Conservation (phyloP, 257 asterid species). For the Ocimum tenuiflorum region DNA sequence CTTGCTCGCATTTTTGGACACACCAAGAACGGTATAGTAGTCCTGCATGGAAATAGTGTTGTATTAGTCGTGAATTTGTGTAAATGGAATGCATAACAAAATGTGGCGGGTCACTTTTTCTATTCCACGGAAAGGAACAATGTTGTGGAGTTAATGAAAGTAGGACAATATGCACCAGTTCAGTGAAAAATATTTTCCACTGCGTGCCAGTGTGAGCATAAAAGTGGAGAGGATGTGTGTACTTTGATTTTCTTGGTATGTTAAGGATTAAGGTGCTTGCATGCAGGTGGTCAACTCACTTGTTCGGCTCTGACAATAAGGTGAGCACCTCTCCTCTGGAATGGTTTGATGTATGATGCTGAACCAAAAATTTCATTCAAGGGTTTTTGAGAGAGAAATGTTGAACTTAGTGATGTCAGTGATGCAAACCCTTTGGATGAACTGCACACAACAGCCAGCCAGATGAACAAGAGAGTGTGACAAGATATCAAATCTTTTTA, state of each 20-base stretch:
- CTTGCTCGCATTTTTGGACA: conserved; percentile 74
- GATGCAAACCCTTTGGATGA: conserved; percentile 45
- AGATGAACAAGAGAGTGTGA: background rate
- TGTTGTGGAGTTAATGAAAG: too few species aligned
- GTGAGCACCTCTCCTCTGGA: conserved; percentile 52
- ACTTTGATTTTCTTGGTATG: too few species aligned
- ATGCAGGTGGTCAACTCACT: conserved; percentile 48
- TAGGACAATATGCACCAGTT: background rate
- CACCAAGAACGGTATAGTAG: conserved; percentile 85
- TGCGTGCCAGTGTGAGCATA: background rate
- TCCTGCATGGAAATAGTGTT: conserved; percentile 41
- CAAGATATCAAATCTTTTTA: background rate
- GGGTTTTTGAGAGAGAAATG: conserved; percentile 48
- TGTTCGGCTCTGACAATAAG: conserved; percentile 73
- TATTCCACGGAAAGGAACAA: too few species aligned
- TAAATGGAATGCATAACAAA: background rate
- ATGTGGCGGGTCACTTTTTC: too few species aligned
- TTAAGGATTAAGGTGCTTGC: too few species aligned
- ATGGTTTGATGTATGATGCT: conserved; percentile 27
- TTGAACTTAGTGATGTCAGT: conserved; percentile 46
- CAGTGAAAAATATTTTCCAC: background rate
- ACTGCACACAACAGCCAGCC: conserved; percentile 40
- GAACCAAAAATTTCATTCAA: conserved; percentile 44
- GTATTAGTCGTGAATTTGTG: background rate
- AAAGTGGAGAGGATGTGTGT: background rate